These are phyloP conservation scores for Boletus tomentosulus DNA, from an alignment of 768 basidiomycete species.

Conservation along the genomic window DNA sequence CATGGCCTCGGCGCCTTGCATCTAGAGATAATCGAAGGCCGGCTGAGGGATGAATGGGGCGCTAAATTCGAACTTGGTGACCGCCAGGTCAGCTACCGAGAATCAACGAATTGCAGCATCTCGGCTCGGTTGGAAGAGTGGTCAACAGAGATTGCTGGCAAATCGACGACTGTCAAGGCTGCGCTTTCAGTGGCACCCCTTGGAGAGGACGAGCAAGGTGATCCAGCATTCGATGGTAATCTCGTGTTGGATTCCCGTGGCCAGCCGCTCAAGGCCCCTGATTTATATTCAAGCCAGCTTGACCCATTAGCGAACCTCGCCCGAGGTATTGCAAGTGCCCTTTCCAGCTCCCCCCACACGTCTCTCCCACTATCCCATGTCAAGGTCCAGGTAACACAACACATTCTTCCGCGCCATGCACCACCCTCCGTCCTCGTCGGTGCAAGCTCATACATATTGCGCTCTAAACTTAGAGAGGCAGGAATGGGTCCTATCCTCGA, in stretches of 20 bases:
- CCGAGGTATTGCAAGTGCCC: conserved; percentile 63
- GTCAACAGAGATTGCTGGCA: conserved; percentile 63
- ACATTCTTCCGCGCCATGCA: conserved; percentile 39
- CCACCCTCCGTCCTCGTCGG: conserved; percentile 56
- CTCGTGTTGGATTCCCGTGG: conserved; percentile 56
- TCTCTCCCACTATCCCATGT: conserved; percentile 65
- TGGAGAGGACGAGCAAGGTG: conserved; percentile 51
- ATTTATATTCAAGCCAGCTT: conserved; percentile 38
- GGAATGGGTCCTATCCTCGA: conserved; percentile 76
- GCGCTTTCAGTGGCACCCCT: conserved; percentile 54
- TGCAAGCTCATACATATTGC: conserved; percentile 61
- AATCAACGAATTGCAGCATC: conserved; percentile 38
- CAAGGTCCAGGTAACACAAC: conserved; percentile 49
- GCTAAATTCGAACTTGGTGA: conserved; percentile 72
- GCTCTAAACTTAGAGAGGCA: conserved; percentile 54
- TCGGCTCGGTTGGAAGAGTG: conserved; percentile 41
- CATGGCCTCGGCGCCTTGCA: conserved; percentile 85
- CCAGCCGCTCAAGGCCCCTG: conserved; percentile 48
- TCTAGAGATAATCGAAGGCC: conserved; percentile 84
- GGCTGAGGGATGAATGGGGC: conserved; percentile 76
- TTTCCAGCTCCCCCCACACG: conserved; percentile 78
- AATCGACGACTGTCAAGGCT: conserved; percentile 46
- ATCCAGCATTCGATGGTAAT: conserved; percentile 76
- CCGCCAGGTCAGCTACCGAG: conserved; percentile 79
- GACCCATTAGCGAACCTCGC: conserved; percentile 53